Evolutionary conservation across 192 early-diverging fungal species (phyloP).

Genomic region (Coemansia sp.): DNA sequence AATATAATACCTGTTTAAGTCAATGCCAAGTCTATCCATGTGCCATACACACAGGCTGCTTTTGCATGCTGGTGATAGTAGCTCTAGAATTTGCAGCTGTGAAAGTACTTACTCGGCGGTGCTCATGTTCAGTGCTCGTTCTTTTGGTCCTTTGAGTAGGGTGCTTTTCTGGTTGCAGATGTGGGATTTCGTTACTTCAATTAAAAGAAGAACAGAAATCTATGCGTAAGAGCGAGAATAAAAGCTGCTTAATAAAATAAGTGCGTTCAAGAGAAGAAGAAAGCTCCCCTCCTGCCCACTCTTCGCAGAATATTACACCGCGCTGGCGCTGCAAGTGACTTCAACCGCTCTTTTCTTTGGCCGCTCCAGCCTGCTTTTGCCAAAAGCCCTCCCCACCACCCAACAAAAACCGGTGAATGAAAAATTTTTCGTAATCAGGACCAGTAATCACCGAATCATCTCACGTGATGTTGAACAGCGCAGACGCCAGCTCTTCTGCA

Average conservation of each 20-base stretch:
- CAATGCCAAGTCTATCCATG: too few relatives aligned
- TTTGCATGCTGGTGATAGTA: too few relatives aligned
- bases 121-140: conserved; percentile 12
- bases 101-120: conserved; percentile 55
- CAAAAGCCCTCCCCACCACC: background rate
- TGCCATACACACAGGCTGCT: too few relatives aligned
- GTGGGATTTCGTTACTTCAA: conserved; percentile 35
- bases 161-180: conserved; percentile 5
- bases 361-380: background rate
- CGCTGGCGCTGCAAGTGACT: too few relatives aligned
- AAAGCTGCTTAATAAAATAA: conserved; percentile 25
- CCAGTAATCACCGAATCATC: conserved; percentile 8
- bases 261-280: conserved; percentile 25
- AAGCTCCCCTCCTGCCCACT: background rate
- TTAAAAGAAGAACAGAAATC: conserved; percentile 36
- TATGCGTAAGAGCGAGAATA: background rate
- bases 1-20: background rate
- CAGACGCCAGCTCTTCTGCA: conserved; percentile 27
- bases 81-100: too few relatives aligned
- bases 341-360: background rate
- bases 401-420: conserved; percentile 8
- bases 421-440: conserved; percentile 31
- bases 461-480: conserved; percentile 33
- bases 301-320: background rate
- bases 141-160: conserved; percentile 27